phyloP scores from a whole-genome alignment of 2,329 filamentous ascomycete species.

The Emergomyces pasteurianus region DNA sequence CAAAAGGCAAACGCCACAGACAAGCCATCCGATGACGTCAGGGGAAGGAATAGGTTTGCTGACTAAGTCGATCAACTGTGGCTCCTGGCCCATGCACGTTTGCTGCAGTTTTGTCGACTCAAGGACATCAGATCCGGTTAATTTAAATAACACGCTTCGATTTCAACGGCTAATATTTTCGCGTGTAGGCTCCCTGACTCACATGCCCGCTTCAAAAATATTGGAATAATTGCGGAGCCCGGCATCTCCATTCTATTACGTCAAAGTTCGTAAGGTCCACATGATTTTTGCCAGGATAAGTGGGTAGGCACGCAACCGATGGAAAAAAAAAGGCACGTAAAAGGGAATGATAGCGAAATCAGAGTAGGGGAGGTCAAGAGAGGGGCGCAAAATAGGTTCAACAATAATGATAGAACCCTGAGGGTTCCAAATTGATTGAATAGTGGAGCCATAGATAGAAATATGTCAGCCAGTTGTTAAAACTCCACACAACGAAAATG shows the following conservation, averaged over 20 bases:
- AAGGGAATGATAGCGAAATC: background rate
- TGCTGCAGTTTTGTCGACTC: too few relatives aligned
- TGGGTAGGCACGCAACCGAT: background rate
- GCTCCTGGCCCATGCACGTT: background rate
- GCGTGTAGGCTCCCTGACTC: background rate
- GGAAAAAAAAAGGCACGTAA: background rate
- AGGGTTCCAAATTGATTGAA: background rate
- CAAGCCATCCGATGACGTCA: background rate
- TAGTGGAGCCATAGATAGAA: background rate
- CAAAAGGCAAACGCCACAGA: background rate
- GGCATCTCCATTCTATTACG: background rate
- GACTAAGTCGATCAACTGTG: background rate
- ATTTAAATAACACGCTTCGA: background rate
- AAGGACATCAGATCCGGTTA: background rate
- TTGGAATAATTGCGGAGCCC: background rate
- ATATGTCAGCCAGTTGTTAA: background rate
- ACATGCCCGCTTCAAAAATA: background rate
- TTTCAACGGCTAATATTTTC: background rate
- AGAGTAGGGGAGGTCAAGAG: background rate
- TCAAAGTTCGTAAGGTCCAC: background rate
- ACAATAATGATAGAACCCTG: background rate
- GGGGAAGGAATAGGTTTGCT: background rate
- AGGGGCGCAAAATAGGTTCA: background rate
- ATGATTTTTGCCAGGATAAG: background rate
- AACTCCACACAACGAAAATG: background rate